Percentiles rank a stretch among this genome's conserved stretches.
These are phyloP conservation scores for Fremontodendron californicum DNA, from an alignment of 345 rosid genomes.

Conservation along the genomic window DNA sequence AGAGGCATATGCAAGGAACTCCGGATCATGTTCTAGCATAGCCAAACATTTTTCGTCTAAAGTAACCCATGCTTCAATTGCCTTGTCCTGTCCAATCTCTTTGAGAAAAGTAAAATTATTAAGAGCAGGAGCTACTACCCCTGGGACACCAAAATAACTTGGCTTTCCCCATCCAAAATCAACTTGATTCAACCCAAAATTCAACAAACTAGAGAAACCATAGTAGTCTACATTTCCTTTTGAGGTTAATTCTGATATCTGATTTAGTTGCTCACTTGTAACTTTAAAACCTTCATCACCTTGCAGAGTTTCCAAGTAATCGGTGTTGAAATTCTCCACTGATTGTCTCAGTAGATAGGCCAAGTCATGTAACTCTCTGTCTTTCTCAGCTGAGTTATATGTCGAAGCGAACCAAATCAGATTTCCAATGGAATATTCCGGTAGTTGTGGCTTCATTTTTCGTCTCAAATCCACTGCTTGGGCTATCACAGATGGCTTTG, in stretches of 20 bases:
- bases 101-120: background rate
- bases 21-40: background rate
- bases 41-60: background rate
- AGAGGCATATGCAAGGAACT: slow-evolving; percentile 3
- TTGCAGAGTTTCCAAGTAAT: background rate
- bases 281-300: background rate
- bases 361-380: background rate
- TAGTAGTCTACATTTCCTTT: background rate
- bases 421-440: background rate
- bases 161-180: slow-evolving; percentile 2
- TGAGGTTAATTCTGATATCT: background rate
- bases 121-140: background rate
- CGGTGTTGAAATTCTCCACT: background rate
- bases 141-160: background rate
- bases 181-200: background rate
- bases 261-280: background rate
- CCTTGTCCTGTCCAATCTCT: background rate
- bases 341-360: background rate
- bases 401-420: background rate
- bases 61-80: slow-evolving; percentile 3
- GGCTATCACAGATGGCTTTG: background rate
- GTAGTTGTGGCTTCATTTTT: background rate
- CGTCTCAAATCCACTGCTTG: background rate
- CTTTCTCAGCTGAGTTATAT: background rate
- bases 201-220: background rate